Evolutionary conservation across 116 monocot species (phyloP).

Genomic region (Cymodocea nodosa): DNA sequence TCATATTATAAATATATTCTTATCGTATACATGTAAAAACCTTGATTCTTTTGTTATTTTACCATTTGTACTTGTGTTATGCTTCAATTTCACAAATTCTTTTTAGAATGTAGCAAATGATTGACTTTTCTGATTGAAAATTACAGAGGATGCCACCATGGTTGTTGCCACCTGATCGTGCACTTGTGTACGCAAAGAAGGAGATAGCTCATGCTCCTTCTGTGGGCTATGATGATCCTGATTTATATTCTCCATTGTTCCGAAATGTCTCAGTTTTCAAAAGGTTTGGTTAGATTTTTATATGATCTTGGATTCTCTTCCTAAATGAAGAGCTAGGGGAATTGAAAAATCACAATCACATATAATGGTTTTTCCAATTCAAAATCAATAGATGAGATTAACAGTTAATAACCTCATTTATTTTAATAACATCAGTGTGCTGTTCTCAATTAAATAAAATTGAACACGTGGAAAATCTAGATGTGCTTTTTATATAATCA

Average conservation of each 20-base stretch:
- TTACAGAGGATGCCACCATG: conserved; percentile 5
- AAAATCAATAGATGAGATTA: too few relatives aligned
- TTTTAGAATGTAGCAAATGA: background rate
- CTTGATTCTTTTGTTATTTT: background rate
- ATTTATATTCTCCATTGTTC: conserved; percentile 53
- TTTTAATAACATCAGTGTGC: too few relatives aligned
- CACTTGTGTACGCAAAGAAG: conserved; percentile 35
- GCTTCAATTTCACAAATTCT: background rate
- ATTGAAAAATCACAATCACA: background rate
- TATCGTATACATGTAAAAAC: too few relatives aligned
- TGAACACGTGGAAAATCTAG: too few relatives aligned
- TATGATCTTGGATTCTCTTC: background rate
- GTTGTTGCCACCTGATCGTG: conserved; percentile 20
- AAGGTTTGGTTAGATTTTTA: conserved; percentile 20
- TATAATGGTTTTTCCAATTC: too few relatives aligned
- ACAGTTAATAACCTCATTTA: too few relatives aligned
- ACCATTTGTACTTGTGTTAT: background rate
- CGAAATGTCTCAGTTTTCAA: conserved; percentile 43
- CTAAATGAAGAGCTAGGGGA: background rate
- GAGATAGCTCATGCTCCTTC: conserved; percentile 31
- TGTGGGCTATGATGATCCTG: conserved; percentile 22
- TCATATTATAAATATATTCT: too few relatives aligned
- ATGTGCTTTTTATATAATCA: too few relatives aligned
- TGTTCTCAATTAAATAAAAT: too few relatives aligned
- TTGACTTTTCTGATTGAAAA: background rate